Percentiles rank a stretch among this genome's conserved stretches.
phyloP scores from a whole-genome alignment of 495 filamentous ascomycete species.

The Aspergillus cavernicola region DNA sequence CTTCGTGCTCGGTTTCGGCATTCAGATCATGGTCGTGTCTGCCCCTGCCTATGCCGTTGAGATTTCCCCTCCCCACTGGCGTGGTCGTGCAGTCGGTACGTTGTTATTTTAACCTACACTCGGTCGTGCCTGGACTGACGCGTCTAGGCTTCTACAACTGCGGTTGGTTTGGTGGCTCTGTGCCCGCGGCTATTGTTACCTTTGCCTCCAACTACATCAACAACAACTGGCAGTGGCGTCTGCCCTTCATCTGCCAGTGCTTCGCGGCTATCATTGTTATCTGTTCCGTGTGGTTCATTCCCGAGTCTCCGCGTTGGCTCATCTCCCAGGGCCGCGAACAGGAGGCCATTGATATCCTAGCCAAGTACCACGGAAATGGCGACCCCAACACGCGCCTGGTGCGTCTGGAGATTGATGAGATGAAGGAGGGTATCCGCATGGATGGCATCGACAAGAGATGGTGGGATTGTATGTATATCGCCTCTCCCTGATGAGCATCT shows the following conservation, averaged over 20 bases:
- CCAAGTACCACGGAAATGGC: slow-evolving; percentile 57
- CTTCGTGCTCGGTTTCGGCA: slow-evolving; percentile 73
- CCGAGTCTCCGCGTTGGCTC: slow-evolving; percentile 60
- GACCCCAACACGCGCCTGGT: slow-evolving; percentile 51
- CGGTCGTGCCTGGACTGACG: too few relatives aligned
- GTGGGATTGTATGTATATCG: slow-evolving; percentile 55
- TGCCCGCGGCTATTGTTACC: slow-evolving; percentile 41
- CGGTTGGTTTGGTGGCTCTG: slow-evolving; percentile 56
- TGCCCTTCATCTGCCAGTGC: slow-evolving; percentile 49
- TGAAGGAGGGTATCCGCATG: slow-evolving; percentile 51
- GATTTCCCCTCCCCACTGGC: slow-evolving; percentile 69
- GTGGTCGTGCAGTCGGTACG: slow-evolving; percentile 55
- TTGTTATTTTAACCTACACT: background rate
- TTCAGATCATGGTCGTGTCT: slow-evolving; percentile 66
- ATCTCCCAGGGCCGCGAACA: slow-evolving; percentile 49
- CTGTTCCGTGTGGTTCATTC: slow-evolving; percentile 54
- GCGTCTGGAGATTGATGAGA: slow-evolving; percentile 54
- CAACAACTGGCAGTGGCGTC: slow-evolving; percentile 50
- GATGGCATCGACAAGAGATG: slow-evolving; percentile 60
- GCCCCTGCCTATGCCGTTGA: slow-evolving; percentile 76
- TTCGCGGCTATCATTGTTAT: slow-evolving; percentile 51
- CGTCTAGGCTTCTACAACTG: slow-evolving; percentile 59
- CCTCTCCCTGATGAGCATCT: background rate
- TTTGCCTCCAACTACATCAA: slow-evolving; percentile 41
- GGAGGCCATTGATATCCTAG: slow-evolving; percentile 51